Conservation (phyloP, 305 asterid genomes). For the Fraxinus sp. region DNA sequence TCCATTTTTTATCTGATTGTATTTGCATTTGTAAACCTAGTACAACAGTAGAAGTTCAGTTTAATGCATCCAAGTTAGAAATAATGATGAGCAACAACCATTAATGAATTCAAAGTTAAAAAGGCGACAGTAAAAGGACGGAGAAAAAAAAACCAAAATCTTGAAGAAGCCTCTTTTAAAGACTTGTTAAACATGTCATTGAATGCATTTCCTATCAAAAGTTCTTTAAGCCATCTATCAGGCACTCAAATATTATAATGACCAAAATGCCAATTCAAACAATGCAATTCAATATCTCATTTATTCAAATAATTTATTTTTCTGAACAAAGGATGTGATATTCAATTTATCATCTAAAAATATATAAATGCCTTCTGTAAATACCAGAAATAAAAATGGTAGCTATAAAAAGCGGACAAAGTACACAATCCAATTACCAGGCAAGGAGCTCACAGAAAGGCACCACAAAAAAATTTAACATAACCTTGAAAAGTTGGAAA, state of each 20-base stretch:
- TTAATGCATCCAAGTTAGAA: neutral
- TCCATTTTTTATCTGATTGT: constrained; percentile 36
- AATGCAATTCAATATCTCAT: neutral
- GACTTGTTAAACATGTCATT: neutral
- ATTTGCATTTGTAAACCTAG: constrained; percentile 9
- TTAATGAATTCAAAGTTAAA: neutral
- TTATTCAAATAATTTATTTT: too few species aligned
- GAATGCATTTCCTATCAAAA: neutral
- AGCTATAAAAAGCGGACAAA: neutral
- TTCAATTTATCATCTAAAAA: neutral
- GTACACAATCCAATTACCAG: neutral
- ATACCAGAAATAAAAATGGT: neutral
- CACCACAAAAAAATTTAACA: neutral
- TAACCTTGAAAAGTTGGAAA: neutral
- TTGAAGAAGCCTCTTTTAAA: neutral
- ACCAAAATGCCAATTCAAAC: neutral
- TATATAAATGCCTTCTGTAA: neutral
- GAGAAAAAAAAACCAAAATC: neutral
- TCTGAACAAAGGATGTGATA: neutral
- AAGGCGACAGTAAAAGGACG: neutral
- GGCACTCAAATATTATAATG: neutral
- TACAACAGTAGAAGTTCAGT: constrained; percentile 6
- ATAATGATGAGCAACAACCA: neutral
- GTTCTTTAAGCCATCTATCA: neutral
- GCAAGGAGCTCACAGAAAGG: neutral